Conservation (phyloP, 2,329 filamentous ascomycete genomes). For the Chaetomium globosum region DNA sequence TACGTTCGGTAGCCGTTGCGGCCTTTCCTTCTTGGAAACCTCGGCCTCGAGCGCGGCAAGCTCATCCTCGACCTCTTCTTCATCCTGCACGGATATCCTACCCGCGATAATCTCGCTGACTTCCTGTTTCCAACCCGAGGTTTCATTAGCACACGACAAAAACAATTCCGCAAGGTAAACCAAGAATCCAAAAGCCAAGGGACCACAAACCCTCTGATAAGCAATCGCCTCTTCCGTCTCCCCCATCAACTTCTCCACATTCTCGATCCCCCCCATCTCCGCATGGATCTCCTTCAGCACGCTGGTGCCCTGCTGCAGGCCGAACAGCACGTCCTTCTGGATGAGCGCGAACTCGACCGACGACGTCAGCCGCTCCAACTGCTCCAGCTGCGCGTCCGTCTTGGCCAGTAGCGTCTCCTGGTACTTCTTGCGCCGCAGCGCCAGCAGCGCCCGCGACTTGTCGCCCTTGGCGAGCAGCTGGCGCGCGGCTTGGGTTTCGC, state of each 20-base stretch:
- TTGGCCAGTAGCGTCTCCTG: conserved; percentile 86
- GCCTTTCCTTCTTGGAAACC: conserved; percentile 30
- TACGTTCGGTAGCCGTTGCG: conserved; percentile 37
- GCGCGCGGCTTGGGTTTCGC: conserved; percentile 83
- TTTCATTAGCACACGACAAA: neutral
- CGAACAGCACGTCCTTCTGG: conserved; percentile 94
- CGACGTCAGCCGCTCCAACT: conserved; percentile 83
- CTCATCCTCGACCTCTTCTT: conserved; percentile 97
- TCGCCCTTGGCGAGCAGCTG: conserved; percentile 80
- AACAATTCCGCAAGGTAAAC: neutral
- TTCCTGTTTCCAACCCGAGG: conserved; percentile 60
- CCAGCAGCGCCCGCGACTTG: conserved; percentile 79
- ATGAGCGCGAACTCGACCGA: conserved; percentile 95
- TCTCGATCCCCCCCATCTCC: conserved; percentile 94
- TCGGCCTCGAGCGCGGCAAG: conserved; percentile 77
- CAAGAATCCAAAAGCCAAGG: neutral
- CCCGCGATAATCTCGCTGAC: conserved; percentile 88
- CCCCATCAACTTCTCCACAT: conserved; percentile 92
- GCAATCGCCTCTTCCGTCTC: conserved; percentile 87
- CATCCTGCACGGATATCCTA: conserved; percentile 88
- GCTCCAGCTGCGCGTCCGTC: conserved; percentile 90
- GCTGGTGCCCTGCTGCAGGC: conserved; percentile 84
- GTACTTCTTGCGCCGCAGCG: conserved; percentile 93
- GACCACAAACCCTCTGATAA: conserved; percentile 74
- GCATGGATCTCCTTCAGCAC: conserved; percentile 89